Conservation (phyloP, 139 green algal genomes). For the Chlamydomonas asymmetrica region DNA sequence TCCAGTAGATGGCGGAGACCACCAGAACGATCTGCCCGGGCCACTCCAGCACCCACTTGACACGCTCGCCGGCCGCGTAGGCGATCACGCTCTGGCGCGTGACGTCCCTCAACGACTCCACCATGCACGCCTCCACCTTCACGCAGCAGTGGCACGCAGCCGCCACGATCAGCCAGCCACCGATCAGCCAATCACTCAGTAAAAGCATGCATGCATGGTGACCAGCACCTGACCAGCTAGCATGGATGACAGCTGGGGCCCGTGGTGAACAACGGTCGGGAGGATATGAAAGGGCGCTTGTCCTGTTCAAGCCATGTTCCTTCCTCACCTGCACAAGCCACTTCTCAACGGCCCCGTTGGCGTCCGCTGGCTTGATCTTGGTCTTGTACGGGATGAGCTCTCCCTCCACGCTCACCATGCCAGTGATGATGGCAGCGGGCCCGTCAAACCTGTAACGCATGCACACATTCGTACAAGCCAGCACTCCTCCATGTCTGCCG, state of each 20-base stretch:
- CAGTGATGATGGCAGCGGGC: constrained; percentile 20
- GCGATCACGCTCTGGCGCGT: constrained; percentile 51
- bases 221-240: too few species aligned
- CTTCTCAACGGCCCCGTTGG: constrained; percentile 72
- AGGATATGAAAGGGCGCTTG: too few species aligned
- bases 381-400: constrained; percentile 72
- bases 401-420: constrained; percentile 68
- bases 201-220: too few species aligned
- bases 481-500: not conserved
- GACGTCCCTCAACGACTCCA: constrained; percentile 61
- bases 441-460: constrained; percentile 31
- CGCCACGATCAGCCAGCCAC: too few species aligned
- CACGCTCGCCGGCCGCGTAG: constrained; percentile 49
- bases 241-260: too few species aligned
- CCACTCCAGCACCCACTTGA: constrained; percentile 76
- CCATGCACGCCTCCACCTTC: constrained; percentile 78
- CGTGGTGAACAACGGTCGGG: too few species aligned
- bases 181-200: too few species aligned
- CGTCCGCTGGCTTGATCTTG: constrained; percentile 62
- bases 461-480: not conserved
- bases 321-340: constrained; percentile 66
- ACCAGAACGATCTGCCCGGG: constrained; percentile 76
- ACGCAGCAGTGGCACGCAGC: too few species aligned
- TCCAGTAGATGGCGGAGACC: constrained; percentile 71
- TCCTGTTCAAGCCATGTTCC: too few species aligned